phyloP scores from a whole-genome alignment of 1,284 basidiomycete genomes.

The Pisolithus thermaeus region DNA sequence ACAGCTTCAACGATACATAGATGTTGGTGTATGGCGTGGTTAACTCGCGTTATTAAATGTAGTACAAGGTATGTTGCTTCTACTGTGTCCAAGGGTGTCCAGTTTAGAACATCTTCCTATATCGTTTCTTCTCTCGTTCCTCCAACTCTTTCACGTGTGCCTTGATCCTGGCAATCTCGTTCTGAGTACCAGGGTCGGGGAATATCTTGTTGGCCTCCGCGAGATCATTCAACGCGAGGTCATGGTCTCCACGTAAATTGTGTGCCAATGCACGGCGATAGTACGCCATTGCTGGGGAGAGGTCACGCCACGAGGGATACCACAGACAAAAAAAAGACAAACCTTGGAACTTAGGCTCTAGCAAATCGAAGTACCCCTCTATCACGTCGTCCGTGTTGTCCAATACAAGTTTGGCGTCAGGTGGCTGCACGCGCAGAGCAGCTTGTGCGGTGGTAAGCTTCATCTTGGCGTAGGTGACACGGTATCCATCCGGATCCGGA shows the following conservation, averaged over 20 bases:
- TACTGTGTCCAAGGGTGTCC: slow-evolving; percentile 1
- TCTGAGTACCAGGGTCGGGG: slow-evolving; percentile 53
- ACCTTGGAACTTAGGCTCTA: slow-evolving; percentile 63
- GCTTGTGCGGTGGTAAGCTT: slow-evolving; percentile 80
- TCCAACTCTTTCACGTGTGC: slow-evolving; percentile 58
- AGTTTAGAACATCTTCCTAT: slow-evolving; percentile 59
- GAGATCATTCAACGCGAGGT: slow-evolving; percentile 74
- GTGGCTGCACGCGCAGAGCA: slow-evolving; percentile 51
- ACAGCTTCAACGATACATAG: neutral
- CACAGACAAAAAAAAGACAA: slow-evolving; percentile 7
- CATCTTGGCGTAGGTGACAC: slow-evolving; percentile 64
- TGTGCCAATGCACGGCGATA: slow-evolving; percentile 83
- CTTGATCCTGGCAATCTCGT: slow-evolving; percentile 65
- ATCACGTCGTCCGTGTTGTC: slow-evolving; percentile 48
- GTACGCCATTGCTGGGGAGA: slow-evolving; percentile 68
- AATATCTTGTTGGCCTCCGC: slow-evolving; percentile 49
- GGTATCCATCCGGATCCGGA: slow-evolving; percentile 53
- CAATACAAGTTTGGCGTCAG: slow-evolving; percentile 51
- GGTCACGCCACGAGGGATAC: neutral
- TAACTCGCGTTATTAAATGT: neutral
- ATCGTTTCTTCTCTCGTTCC: slow-evolving; percentile 74
- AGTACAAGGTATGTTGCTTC: slow-evolving; percentile 3
- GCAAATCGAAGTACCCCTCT: slow-evolving; percentile 30
- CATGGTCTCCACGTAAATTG: slow-evolving; percentile 60
- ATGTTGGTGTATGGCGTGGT: neutral